Evolutionary conservation across 1,284 basidiomycete species (phyloP).

Genomic region (Marasmius oreades): DNA sequence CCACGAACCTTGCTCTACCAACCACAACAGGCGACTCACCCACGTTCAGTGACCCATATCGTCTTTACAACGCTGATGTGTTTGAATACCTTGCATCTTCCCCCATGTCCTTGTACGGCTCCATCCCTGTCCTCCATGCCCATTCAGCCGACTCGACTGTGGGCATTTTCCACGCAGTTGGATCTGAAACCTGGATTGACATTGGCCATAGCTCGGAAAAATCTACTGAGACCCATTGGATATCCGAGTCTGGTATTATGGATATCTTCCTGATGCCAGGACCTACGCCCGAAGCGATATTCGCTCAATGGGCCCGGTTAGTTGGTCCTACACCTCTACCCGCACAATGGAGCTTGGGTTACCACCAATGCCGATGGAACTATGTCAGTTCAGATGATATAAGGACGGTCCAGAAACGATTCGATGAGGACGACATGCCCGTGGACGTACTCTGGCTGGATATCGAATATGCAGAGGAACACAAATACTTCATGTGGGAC

Average conservation of each 20-base stretch:
- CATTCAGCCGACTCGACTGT: constrained; percentile 85
- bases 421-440: constrained; percentile 93
- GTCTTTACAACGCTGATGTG: constrained; percentile 95
- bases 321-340: constrained; percentile 89
- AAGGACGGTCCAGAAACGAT: constrained; percentile 80
- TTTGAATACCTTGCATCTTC: constrained; percentile 96
- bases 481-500: constrained; percentile 99
- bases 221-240: constrained; percentile 89
- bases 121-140: constrained; percentile 92
- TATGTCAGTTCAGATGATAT: constrained; percentile 92
- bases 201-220: constrained; percentile 63
- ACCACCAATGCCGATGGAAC: constrained; percentile 99
- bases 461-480: constrained; percentile 93
- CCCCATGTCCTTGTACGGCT: constrained; percentile 89
- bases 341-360: constrained; percentile 87
- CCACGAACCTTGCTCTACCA: constrained; percentile 86
- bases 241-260: constrained; percentile 94
- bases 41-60: constrained; percentile 87
- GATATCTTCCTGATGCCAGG: constrained; percentile 94
- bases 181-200: constrained; percentile 96
- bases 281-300: constrained; percentile 77
- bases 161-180: constrained; percentile 88
- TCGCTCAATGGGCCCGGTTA: constrained; percentile 81
- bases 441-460: constrained; percentile 99
- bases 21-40: constrained; percentile 72